Conservation (phyloP, 1,139 yeast species). For the Sugiyamaella japonica region DNA sequence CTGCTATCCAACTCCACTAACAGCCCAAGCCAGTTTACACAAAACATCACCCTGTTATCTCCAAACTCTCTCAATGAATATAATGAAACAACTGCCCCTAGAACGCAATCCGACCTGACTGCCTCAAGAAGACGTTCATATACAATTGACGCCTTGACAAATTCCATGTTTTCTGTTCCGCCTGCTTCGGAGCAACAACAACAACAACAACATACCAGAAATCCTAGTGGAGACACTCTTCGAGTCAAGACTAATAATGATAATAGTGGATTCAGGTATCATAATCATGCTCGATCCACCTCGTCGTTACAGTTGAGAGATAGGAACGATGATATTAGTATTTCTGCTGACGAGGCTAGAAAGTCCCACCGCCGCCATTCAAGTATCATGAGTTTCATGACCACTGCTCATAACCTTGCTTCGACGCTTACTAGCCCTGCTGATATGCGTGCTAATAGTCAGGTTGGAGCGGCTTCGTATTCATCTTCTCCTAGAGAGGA, state of each 20-base stretch:
- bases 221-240: slow-evolving; percentile 28
- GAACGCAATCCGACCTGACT: neutral
- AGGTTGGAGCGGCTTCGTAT: neutral
- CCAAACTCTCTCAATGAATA: slow-evolving; percentile 15
- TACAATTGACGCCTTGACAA: slow-evolving; percentile 12
- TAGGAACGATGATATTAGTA: slow-evolving; percentile 12
- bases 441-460: neutral
- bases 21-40: neutral
- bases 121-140: slow-evolving; percentile 10
- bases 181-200: neutral
- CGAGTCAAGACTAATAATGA: slow-evolving; percentile 14
- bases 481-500: slow-evolving; percentile 10
- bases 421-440: slow-evolving; percentile 8
- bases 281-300: slow-evolving; percentile 25
- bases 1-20: neutral
- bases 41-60: slow-evolving; percentile 3
- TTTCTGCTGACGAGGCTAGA: slow-evolving; percentile 19
- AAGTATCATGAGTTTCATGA: slow-evolving; percentile 25
- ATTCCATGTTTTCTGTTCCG: neutral
- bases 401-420: slow-evolving; percentile 13
- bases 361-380: slow-evolving; percentile 29
- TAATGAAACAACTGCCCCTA: slow-evolving; percentile 7
- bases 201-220: slow-evolving; percentile 25
- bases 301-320: slow-evolving; percentile 21
- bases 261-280: slow-evolving; percentile 13